Conservation (phyloP, 805 yeast species). For the Candida golubevii region DNA sequence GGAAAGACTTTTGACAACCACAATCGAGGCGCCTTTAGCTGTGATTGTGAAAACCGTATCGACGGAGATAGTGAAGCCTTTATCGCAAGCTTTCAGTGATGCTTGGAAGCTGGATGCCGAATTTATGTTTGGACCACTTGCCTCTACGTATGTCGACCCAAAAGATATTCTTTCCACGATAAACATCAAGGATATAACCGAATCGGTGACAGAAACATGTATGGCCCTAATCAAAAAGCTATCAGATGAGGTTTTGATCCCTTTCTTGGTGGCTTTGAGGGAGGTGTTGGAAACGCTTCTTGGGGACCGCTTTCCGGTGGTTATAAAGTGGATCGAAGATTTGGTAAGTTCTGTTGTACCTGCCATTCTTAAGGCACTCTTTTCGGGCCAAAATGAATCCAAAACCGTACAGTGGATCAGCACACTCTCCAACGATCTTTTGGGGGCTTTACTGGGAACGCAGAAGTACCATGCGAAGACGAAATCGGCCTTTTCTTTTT, state of each 20-base stretch:
- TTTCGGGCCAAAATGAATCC: not conserved
- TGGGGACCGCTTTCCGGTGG: not conserved
- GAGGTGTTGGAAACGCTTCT: not conserved
- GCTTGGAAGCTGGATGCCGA: not conserved
- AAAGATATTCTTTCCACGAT: slow-evolving; percentile 1
- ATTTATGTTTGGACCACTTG: slow-evolving; percentile 1
- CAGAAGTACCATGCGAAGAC: not conserved
- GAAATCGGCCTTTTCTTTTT: not conserved
- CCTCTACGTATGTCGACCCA: not conserved
- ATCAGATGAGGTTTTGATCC: slow-evolving; percentile 1
- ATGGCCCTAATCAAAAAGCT: slow-evolving; percentile 3
- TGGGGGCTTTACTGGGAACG: slow-evolving; percentile 1
- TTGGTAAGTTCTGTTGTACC: slow-evolving; percentile 1
- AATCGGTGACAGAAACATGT: slow-evolving; percentile 1
- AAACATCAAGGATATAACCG: slow-evolving; percentile 3
- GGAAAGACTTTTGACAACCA: not conserved
- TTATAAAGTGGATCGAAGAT: slow-evolving; percentile 1
- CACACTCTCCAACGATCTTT: slow-evolving; percentile 2
- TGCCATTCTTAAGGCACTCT: not conserved
- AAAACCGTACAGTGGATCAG: not conserved
- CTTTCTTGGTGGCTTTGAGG: slow-evolving; percentile 1
- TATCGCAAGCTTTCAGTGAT: slow-evolving; percentile 1
- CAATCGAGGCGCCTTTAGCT: slow-evolving; percentile 5
- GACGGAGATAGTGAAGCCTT: slow-evolving; percentile 1
- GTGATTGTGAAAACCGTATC: slow-evolving; percentile 2